Evolutionary conservation across 2,329 filamentous ascomycete species (phyloP), one percentile per base, ranked within the genome.

Genomic region (Talaromyces sp.): DNA sequence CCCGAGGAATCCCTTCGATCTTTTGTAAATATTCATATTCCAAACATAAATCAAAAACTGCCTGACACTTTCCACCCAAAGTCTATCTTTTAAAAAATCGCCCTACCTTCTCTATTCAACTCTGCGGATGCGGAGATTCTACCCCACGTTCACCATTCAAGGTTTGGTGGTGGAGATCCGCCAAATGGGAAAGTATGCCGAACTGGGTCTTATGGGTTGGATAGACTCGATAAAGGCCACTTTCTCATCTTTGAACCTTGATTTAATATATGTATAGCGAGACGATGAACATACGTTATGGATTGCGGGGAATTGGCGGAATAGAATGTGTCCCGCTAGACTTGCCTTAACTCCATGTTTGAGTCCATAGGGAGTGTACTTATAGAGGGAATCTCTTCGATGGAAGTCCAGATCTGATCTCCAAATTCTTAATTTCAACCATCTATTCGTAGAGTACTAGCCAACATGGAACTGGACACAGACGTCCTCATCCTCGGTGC

Each of bases 401-500:
- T 52, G n/a, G 13, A 6, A 25, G 6, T 5, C 27, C 27, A 31
- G 7, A 31, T 31, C 27, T 31, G 5, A 31, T 31, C 27, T 31
- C 7, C 27, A 31, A 31, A 31, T 31, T 31, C 27, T n/a, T 8
- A 33, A 19, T 19, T 52, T n/a, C 27, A 17, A 52, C 3, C 17
- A 19, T 19, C 15, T 33, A 17, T 33, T 52, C 8, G 8, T 31
- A 35, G 9, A 33, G 25, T n/a, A 4, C 8, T 7, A 8, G 27
- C 35, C 15, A 54, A 54, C 9, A 62, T 57, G 50, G 47, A 50
- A 19, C 50, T 66, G 59, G 64, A 66, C 60, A 63, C 77, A 2
- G 80, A 83, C 68, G 77, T 83, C 63, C 74, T 83, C 33, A 82
- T 84, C 52, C 82, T 83, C 45, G 82, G 82, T n/a, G 82, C 80